These are phyloP conservation scores for Lycium ferocissimum DNA, from an alignment of 257 asterid genomes.

Conservation along the genomic window DNA sequence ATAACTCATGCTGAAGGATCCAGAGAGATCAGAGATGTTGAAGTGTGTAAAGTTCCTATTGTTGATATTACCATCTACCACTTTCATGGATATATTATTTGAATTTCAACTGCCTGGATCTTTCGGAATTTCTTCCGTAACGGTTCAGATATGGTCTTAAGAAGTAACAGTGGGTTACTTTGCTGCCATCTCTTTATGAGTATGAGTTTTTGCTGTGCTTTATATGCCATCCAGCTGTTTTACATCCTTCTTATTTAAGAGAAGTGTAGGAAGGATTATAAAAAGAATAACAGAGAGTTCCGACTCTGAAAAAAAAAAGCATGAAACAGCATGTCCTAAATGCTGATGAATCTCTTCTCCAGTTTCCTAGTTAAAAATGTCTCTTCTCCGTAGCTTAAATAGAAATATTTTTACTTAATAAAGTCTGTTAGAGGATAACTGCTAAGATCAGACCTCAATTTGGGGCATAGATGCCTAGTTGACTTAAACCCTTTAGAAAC, in stretches of 20 bases:
- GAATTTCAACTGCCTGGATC: too few relatives aligned
- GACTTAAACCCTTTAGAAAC: too few relatives aligned
- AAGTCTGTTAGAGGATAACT: too few relatives aligned
- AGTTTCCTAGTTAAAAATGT: too few relatives aligned
- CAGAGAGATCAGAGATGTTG: slow-evolving; percentile 35
- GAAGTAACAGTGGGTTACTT: not conserved
- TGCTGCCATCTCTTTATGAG: too few relatives aligned
- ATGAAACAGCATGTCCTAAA: too few relatives aligned
- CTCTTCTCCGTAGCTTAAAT: too few relatives aligned
- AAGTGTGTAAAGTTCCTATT: slow-evolving; percentile 64
- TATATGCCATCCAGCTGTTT: not conserved
- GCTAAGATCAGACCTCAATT: too few relatives aligned
- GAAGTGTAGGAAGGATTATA: not conserved
- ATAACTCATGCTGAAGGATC: too few relatives aligned
- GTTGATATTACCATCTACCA: not conserved
- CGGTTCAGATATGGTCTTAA: not conserved
- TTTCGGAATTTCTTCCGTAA: not conserved
- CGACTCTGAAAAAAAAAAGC: not conserved
- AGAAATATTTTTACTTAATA: too few relatives aligned
- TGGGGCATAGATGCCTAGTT: too few relatives aligned
- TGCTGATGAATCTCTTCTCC: not conserved
- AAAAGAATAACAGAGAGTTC: not conserved
- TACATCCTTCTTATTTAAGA: too few relatives aligned
- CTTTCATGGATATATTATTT: not conserved
- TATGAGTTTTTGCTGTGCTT: not conserved